phyloP scores from a whole-genome alignment of 495 filamentous ascomycete genomes.

The Hypoxylon fragiforme region DNA sequence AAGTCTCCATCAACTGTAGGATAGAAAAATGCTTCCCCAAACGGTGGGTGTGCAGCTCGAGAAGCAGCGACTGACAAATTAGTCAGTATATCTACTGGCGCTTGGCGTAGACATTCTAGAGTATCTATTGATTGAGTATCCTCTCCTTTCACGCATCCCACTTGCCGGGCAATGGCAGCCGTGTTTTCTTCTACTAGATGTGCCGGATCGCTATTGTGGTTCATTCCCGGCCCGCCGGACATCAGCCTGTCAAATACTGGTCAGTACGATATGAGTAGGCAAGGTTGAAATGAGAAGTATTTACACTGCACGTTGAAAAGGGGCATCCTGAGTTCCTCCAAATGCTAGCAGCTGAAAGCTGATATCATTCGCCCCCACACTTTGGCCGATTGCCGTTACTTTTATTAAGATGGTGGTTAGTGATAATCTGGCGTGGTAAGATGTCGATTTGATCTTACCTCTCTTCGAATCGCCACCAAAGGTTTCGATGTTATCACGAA shows the following conservation, averaged over 20 bases:
- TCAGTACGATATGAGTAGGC: too few relatives aligned
- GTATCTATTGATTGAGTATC: slow-evolving; percentile 9
- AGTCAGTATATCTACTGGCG: background rate
- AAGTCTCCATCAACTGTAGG: slow-evolving; percentile 15
- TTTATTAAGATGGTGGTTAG: background rate
- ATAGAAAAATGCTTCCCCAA: slow-evolving; percentile 12
- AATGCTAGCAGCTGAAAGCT: background rate
- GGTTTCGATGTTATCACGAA: slow-evolving; percentile 7
- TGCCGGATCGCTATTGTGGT: slow-evolving; percentile 6
- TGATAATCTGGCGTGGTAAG: too few relatives aligned
- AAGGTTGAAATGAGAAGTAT: background rate
- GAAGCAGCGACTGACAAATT: slow-evolving; percentile 10
- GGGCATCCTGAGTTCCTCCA: slow-evolving; percentile 1
- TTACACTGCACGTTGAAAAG: slow-evolving; percentile 15
- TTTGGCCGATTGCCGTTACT: slow-evolving; percentile 10
- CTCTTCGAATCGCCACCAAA: slow-evolving; percentile 8
- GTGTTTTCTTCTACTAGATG: slow-evolving; percentile 8
- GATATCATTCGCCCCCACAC: slow-evolving; percentile 9
- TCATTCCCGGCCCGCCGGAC: slow-evolving; percentile 3
- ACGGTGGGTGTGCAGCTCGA: slow-evolving; percentile 11
- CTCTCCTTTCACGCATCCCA: slow-evolving; percentile 3
- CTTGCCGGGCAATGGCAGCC: slow-evolving; percentile 1
- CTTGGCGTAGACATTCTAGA: slow-evolving; percentile 2
- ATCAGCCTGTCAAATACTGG: background rate
- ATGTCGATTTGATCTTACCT: too few relatives aligned